Evolutionary conservation across 2,329 filamentous ascomycete genomes (phyloP).

Genomic region (Colletotrichum destructivum): DNA sequence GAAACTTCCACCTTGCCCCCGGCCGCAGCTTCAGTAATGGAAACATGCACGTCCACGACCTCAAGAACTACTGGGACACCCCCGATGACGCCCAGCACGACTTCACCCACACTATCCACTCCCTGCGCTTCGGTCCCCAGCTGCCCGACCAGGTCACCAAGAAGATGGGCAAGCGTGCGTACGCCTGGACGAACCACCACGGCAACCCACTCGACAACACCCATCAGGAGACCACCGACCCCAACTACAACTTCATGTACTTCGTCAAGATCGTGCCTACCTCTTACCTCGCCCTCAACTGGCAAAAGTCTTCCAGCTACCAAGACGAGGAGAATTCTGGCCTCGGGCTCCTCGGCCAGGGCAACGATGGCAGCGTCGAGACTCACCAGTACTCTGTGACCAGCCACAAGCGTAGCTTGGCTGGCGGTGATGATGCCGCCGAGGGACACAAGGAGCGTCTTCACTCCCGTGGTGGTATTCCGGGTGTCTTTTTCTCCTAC

Average conservation of each 20-base stretch:
- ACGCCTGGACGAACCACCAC: slow-evolving; percentile 89
- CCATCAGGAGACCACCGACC: slow-evolving; percentile 82
- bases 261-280: slow-evolving; percentile 99
- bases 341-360: slow-evolving; percentile 78
- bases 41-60: slow-evolving; percentile 97
- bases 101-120: slow-evolving; percentile 91
- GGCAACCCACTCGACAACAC: slow-evolving; percentile 90
- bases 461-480: slow-evolving; percentile 92
- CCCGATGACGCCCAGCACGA: slow-evolving; percentile 81
- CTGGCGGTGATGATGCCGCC: slow-evolving; percentile 85
- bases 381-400: slow-evolving; percentile 99
- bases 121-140: slow-evolving; percentile 92
- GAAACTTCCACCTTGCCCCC: slow-evolving; percentile 98
- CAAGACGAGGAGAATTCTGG: slow-evolving; percentile 68
- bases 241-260: slow-evolving; percentile 98
- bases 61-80: slow-evolving; percentile 93
- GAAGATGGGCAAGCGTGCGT: slow-evolving; percentile 67
- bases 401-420: slow-evolving; percentile 91
- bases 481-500: slow-evolving; percentile 98
- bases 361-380: slow-evolving; percentile 85
- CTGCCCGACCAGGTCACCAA: slow-evolving; percentile 80
- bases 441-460: slow-evolving; percentile 94
- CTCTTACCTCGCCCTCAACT: slow-evolving; percentile 92
- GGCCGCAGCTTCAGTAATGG: slow-evolving; percentile 96
- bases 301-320: slow-evolving; percentile 74